Evolutionary conservation across 129 eudicot genomes (phyloP).

Genomic region (Flaveria brownii): DNA sequence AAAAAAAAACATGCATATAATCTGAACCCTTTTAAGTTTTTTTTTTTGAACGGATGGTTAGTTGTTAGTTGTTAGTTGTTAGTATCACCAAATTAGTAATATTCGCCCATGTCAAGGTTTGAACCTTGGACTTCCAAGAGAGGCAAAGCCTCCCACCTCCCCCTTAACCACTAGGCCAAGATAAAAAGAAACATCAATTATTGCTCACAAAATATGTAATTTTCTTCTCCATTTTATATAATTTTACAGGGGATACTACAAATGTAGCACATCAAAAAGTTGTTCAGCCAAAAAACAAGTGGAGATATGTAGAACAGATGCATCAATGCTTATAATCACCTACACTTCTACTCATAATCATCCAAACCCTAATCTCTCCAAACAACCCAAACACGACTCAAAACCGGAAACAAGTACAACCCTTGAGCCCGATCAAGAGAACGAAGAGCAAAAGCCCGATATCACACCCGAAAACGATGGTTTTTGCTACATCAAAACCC

Average conservation of each 20-base stretch:
- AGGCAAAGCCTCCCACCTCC: no score
- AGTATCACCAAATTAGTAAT: slow-evolving; percentile 29
- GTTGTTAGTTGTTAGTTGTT: no score
- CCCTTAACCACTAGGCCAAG: no score
- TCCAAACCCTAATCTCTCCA: slow-evolving; percentile 45
- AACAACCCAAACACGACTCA: slow-evolving; percentile 29
- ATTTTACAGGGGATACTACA: slow-evolving; percentile 82
- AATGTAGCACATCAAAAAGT: slow-evolving; percentile 89
- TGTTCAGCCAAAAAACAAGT: slow-evolving; percentile 93
- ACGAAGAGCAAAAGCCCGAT: slow-evolving; percentile 28
- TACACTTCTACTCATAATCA: slow-evolving; percentile 84
- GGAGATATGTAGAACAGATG: slow-evolving; percentile 77
- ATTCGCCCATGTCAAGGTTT: no score
- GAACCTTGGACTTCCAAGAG: no score
- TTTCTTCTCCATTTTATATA: background rate
- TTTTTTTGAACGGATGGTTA: no score
- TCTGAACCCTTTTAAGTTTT: slow-evolving; percentile 7
- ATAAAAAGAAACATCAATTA: slow-evolving; percentile 22
- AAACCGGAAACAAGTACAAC: slow-evolving; percentile 12
- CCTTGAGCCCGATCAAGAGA: slow-evolving; percentile 33
- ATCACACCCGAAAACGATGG: slow-evolving; percentile 26
- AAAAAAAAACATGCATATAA: no score
- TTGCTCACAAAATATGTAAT: slow-evolving; percentile 18
- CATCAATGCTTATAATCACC: slow-evolving; percentile 74
- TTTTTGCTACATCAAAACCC: slow-evolving; percentile 54